Conservation (phyloP, 2,329 filamentous ascomycete species). For the Colletotrichum nymphaeae region DNA sequence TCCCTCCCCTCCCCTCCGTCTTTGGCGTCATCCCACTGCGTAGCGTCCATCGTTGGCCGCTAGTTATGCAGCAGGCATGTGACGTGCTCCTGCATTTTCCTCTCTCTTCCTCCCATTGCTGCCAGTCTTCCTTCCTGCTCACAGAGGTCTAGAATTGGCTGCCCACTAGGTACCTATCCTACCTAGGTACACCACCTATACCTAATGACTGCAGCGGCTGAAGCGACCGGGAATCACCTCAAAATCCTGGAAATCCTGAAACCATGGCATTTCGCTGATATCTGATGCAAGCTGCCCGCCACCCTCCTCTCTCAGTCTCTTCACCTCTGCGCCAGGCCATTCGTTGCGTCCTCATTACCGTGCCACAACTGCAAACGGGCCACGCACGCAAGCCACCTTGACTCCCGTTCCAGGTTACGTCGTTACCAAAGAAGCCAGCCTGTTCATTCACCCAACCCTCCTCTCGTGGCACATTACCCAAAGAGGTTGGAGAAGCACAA, state of each 20-base stretch:
- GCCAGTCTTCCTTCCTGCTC: too few species aligned
- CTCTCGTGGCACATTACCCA: neutral
- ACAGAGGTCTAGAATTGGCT: neutral
- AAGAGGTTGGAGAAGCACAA: neutral
- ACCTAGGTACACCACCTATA: too few species aligned
- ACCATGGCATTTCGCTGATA: slow-evolving; percentile 23
- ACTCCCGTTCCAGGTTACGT: neutral
- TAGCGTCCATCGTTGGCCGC: slow-evolving; percentile 14
- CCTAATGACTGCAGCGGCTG: slow-evolving; percentile 8
- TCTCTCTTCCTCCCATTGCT: neutral
- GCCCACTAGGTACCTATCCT: slow-evolving; percentile 12
- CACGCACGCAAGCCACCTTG: neutral
- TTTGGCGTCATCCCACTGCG: slow-evolving; percentile 34
- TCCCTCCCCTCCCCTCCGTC: slow-evolving; percentile 6
- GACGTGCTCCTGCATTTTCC: slow-evolving; percentile 25
- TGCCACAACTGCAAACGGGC: neutral
- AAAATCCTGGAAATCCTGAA: slow-evolving; percentile 11
- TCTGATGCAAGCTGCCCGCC: neutral
- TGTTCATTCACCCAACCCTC: neutral
- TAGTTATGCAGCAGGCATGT: slow-evolving; percentile 30
- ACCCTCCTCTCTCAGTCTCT: neutral
- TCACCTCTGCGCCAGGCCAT: neutral
- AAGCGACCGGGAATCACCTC: neutral
- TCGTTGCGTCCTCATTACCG: neutral
- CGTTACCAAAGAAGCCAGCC: neutral